Evolutionary conservation across 768 basidiomycete genomes (phyloP).

Genomic region (Lactarius vividus): DNA sequence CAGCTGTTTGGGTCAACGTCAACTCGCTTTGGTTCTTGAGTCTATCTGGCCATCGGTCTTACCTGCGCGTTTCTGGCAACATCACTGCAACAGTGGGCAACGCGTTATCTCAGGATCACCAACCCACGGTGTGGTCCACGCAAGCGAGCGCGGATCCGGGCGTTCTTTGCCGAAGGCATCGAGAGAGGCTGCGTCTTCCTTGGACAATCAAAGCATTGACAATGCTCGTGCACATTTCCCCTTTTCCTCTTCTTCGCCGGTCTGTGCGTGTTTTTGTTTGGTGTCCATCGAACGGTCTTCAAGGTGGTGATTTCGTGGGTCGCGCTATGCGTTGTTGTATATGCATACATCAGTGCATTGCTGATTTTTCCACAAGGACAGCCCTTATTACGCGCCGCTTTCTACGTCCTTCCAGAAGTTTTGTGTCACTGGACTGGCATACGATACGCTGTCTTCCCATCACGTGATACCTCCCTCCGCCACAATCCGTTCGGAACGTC

Average conservation of each 20-base stretch:
- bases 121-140: neutral
- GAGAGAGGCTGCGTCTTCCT: conserved; percentile 1
- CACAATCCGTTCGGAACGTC: too few species aligned
- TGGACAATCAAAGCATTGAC: conserved; percentile 10
- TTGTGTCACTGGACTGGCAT: conserved; percentile 4
- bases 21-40: conserved; percentile 20
- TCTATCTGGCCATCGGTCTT: conserved; percentile 9
- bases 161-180: conserved; percentile 11
- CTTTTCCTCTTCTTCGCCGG: conserved; percentile 24
- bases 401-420: neutral
- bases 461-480: neutral
- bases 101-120: conserved; percentile 5
- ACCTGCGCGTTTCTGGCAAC: conserved; percentile 16
- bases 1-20: conserved; percentile 19
- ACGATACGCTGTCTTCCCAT: neutral
- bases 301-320: neutral
- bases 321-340: neutral
- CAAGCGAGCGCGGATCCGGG: conserved; percentile 4
- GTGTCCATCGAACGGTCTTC: conserved; percentile 13
- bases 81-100: conserved; percentile 15
- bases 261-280: conserved; percentile 17
- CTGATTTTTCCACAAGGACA: neutral
- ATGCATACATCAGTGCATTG: neutral
- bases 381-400: conserved; percentile 14
- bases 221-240: conserved; percentile 17